Base-by-base conservation (phyloP, 2,329 filamentous ascomycete genomes). In the Colletotrichum tabaci region DNA sequence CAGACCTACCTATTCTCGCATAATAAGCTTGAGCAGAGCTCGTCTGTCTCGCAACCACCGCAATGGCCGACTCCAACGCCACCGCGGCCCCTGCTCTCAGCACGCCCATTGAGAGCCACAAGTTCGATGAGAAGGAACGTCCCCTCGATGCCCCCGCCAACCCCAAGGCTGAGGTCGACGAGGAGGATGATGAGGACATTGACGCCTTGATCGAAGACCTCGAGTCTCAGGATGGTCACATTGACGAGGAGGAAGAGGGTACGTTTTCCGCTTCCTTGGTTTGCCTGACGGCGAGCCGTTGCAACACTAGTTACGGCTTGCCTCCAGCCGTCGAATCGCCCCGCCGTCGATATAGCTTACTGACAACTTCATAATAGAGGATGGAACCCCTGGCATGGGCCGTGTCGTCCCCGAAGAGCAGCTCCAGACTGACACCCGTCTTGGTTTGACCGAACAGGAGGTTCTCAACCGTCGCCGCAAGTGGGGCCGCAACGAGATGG, bases 131-230 rank as follows among this genome's bases (percentile, higher is more conserved):
- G 85, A 92, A 92, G 86, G 82, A 82, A 69, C 83, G 80, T 74
- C 77, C 82, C 69, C 78, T 81, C 72, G 77, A 78, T 49, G 76
- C 79, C 57, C 74, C 80, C 71, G 80, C 81, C 78, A 82, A 83
- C 77, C 77, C 79, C 71, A 85, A 84, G 78, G 80, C 78, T 53
- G 88, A 88, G 40, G 91, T 91, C 7, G 92, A 94, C 60, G 92
- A 95, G 26, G 92, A 93, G 56, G 81, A 84, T 40, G 92, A 94
- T 77, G 93, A 94, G 84, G 92, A 96, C 80, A 94, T 97, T 76
- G 93, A 97, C 79, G 90, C 91, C 78, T 87, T 97, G 78, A 97
- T 97, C 76, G 93, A 95, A 81, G 94, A 96, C 78, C 91, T 97
- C 76, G 93, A 96, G 84, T 94, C 92, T 52, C 87, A 94, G 77